Evolutionary conservation across 2,329 filamentous ascomycete genomes (phyloP), one percentile per base, ranked within the genome.

Genomic region (Metarhizium humberi): DNA sequence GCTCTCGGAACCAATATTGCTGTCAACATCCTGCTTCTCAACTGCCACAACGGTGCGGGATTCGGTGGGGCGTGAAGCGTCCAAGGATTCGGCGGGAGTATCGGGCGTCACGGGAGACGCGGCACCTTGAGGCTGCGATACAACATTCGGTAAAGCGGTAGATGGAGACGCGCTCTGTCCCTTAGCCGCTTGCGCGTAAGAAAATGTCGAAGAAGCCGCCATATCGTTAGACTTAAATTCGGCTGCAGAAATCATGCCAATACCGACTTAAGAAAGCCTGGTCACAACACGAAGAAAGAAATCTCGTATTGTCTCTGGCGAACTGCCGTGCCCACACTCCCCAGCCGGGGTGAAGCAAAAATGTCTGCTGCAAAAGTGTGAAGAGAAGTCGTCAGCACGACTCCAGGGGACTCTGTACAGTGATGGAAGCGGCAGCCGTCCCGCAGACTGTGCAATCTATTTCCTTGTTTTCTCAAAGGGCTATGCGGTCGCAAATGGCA

Each of bases 111-210:
- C 65, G 48, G 67, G 62, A 38, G 63, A 58, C 51, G 61, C 58
- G 30, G 67, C 46, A 36, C 63, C 64, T 59, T 66, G 65, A 47
- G 61, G 52, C 46, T 64, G 62, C 52, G 60, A 56, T 48, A 57
- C 57, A 36, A 60, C 57, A 47, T 63, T 64, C 53, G 63, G 45
- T n/a, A 61, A 54, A 47, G 64, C 56, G 61, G 60, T 67, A 56
- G 67, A 67, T 32, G 66, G 69, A 59, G 64, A 64, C 55, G 68
- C 58, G 60, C 81, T 75, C 64, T 87, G 81, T 66, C 92, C 90
- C 72, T 94, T 94, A 57, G 92, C 92, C 67, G 92, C 92, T 79
- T 96, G 91, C 65, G 92, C 92, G 73, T 97, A 97, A 57, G 92
- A 96, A 70, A 96, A 96, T 38, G 82, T 77, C 58, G 82, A 77